Evolutionary conservation across 202 grass and related monocot species (phyloP).

Genomic region (Dendrocalamus latiflorus): DNA sequence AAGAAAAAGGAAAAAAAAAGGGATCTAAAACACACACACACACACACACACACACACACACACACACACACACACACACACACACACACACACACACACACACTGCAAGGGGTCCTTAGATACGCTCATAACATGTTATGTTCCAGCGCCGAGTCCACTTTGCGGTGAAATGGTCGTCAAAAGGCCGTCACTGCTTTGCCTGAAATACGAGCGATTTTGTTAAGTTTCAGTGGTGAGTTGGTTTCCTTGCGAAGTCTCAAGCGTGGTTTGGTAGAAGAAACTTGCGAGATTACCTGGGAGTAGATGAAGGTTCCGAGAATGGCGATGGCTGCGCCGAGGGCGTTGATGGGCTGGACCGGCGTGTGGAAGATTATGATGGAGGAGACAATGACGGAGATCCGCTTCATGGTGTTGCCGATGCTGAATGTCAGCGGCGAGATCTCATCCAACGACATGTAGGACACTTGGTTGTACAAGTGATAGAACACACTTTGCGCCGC

Average conservation of each 20-base stretch:
- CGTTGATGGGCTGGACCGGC: too few relatives aligned
- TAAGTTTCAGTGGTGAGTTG: not conserved
- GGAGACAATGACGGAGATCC: constrained; percentile 96
- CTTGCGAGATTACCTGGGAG: constrained; percentile 57
- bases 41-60: too few relatives aligned
- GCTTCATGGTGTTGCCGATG: constrained; percentile 97
- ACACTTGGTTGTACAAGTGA: constrained; percentile 98
- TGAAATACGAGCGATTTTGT: constrained; percentile 28
- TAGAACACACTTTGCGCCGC: constrained; percentile 97
- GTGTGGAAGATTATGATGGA: too few relatives aligned
- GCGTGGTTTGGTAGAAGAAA: not conserved
- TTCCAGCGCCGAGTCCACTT: constrained; percentile 2
- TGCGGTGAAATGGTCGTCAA: not conserved
- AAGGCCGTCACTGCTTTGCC: constrained; percentile 48
- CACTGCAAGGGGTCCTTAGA: constrained; percentile 24
- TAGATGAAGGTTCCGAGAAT: constrained; percentile 94
- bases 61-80: too few relatives aligned
- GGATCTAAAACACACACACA: too few relatives aligned
- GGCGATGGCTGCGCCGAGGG: too few relatives aligned
- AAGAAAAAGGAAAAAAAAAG: constrained; percentile 22
- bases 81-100: too few relatives aligned
- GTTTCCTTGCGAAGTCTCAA: not conserved
- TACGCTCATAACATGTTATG: constrained; percentile 1
- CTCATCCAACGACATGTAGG: constrained; percentile 96
- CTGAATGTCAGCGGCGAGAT: constrained; percentile 95